A percentile compares a stretch with the other conserved stretches of the same genome.
Conservation (phyloP, 306 rosid species). For the Inga oerstediana region DNA sequence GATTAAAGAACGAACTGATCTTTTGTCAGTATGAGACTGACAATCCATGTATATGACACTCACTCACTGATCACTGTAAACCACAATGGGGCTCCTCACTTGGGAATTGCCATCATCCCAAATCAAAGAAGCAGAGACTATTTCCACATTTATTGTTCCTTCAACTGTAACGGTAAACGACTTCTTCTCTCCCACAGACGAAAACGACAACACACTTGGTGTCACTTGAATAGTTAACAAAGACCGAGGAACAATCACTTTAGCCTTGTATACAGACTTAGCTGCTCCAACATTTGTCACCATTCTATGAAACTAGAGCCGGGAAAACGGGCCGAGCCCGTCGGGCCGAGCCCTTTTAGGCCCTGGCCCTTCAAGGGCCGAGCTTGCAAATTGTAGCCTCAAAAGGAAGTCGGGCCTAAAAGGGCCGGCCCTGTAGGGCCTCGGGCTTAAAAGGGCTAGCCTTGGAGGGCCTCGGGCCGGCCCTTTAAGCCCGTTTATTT, state of each 20-base stretch:
- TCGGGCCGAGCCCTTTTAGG: no score
- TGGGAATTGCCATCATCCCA: slow-evolving; percentile 28
- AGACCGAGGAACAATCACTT: neutral
- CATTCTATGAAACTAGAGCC: neutral
- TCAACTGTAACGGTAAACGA: neutral
- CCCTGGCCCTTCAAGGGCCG: no score
- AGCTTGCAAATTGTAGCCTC: no score
- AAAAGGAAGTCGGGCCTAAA: no score
- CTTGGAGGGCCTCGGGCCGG: no score
- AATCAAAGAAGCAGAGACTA: slow-evolving; percentile 9
- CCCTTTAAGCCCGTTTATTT: no score
- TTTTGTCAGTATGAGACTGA: neutral
- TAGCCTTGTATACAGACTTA: neutral
- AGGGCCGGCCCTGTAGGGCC: no score
- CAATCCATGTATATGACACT: neutral
- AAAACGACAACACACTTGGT: slow-evolving; percentile 11
- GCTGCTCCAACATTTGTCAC: neutral
- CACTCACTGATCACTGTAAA: neutral
- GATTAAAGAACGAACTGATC: neutral
- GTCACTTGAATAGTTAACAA: slow-evolving; percentile 9
- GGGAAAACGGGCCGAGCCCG: no score
- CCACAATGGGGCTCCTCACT: slow-evolving; percentile 27
- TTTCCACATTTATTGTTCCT: neutral
- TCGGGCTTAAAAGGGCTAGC: no score
- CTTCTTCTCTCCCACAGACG: neutral